Evolutionary conservation across 2,329 filamentous ascomycete species (phyloP), one percentile per base, ranked within the genome.

Genomic region (Scorias spongiosa): DNA sequence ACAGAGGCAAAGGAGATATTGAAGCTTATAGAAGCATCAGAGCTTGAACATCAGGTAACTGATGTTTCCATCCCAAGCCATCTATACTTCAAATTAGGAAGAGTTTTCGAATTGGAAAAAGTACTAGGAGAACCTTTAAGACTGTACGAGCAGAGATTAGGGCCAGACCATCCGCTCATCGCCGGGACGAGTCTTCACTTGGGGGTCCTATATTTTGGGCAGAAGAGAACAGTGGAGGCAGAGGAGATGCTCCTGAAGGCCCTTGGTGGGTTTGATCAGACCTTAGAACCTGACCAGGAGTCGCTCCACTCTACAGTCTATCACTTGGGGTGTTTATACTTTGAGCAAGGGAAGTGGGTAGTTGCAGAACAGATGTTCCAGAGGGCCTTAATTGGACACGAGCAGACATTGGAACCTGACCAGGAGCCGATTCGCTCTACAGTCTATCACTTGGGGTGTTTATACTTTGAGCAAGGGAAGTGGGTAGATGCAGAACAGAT

Each of bases 321-420:
- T 32, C 39, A 44, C 29, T 14, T 46, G 8, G 41, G 26, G 39
- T 32, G 29, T 32, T 37, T 50, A 26, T 50, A 48, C 29, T 2
- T 7, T 12, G 30, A 36, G 10, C 48, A 50, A 29, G 42, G 41
- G 34, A 46, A 41, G 43, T 32, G 48, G 28, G 42, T 18, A 30
- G 46, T 48, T 18, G 46, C 46, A 44, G 48, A 50, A 29, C 11
- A 36, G 29, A 43, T 51, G 44, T 46, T 41, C 39, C 14, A 39
- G 28, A 39, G 41, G 36, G 49, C 48, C 14, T 30, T 51, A 11
- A 12, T 18, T 40, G 49, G 46, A 34, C 7, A 43, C 2, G 38
- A 49, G 40, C 43, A 46, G 37, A 39, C 43, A 10, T 28, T 41
- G 5, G 46, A 46, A 29, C 32, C 39, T n/a, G 39, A 45, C 20